A percentile compares a stretch with the other conserved stretches of the same genome.
Conservation (phyloP, 257 asterid genomes). For the Solanum bulbocastanum region DNA sequence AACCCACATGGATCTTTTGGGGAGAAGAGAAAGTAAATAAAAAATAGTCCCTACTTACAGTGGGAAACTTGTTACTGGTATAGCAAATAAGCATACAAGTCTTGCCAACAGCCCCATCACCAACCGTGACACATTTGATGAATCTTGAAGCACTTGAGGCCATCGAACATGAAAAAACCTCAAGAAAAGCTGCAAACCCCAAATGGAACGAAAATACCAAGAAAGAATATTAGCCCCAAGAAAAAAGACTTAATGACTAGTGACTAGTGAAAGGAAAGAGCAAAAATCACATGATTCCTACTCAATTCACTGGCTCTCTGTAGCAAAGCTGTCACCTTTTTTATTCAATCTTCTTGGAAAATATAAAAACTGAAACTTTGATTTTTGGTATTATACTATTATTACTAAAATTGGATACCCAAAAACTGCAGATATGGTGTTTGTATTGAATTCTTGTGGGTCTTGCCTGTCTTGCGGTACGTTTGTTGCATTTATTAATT, state of each 20-base stretch:
- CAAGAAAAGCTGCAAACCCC: not conserved
- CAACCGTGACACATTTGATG: conserved; percentile 97
- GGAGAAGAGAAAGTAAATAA: not conserved
- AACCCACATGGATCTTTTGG: conserved; percentile 14
- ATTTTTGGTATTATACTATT: not conserved
- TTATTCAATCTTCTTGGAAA: not conserved
- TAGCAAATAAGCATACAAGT: conserved; percentile 99
- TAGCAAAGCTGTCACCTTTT: conserved; percentile 2
- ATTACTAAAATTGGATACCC: not conserved
- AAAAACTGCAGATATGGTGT: not conserved
- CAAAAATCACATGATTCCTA: conserved; percentile 54
- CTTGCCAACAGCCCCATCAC: conserved; percentile 99
- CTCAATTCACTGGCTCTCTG: conserved; percentile 12
- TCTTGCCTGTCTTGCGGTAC: not conserved
- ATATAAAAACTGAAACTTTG: not conserved
- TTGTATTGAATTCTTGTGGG: not conserved
- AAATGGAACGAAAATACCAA: conserved; percentile 3
- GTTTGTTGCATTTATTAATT: not conserved
- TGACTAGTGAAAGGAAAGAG: conserved; percentile 8
- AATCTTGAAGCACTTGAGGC: conserved; percentile 80
- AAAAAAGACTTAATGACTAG: not conserved
- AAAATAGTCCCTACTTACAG: conserved; percentile 29
- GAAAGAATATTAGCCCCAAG: not conserved
- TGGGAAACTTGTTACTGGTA: conserved; percentile 95
- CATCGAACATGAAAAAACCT: conserved; percentile 36